Evolutionary conservation across 1,284 basidiomycete genomes (phyloP), one percentile per base, ranked within the genome.

Genomic region (Ceratobasidium sp.): DNA sequence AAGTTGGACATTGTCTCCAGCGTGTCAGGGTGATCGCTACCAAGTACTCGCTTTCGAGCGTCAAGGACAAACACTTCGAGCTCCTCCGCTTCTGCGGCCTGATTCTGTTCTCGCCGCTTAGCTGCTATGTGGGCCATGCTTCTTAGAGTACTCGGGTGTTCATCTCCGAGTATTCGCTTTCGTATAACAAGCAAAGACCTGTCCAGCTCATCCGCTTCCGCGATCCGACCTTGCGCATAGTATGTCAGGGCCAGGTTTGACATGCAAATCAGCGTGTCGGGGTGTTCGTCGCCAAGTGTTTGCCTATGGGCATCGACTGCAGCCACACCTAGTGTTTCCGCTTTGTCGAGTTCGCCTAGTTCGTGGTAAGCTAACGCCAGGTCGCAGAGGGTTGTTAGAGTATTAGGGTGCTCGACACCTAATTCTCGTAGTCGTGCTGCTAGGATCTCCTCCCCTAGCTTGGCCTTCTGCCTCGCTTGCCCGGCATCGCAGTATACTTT

Each of bases 251-350:
- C 10, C n/a, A 53, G 29, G 25, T 53, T 27, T 6, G 10, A 3
- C 55, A 57, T 57, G 38, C 35, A 29, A 4, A 15, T n/a, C 20
- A 57, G 55, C 20, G 40, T 43, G 55, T 57, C 35, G n/a, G 22
- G 38, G 25, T 40, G 40, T 17, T 42, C 3, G 12, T 57, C 55
- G 8, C 55, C 55, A 15, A 57, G 55, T 17, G 43, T 13, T 58
- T 13, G 38, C 27, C 43, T 58, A 5, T 20, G 35, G 8, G n/a
- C n/a, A 20, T 15, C 47, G 5, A 64, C 22, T 34, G 53, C 35
- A 1, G 35, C 17, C 4, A 10, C 15, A 2, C 20, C 4, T 15
- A 65, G 20, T 25, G 5, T 2, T 27, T 53, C 58, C 17, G 10
- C 43, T 25, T 62, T 34, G 4, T 6, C 15, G 31, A 43, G 45